Percentiles rank a stretch among this genome's conserved stretches.
Conservation (phyloP, 495 filamentous ascomycete genomes). For the Chaetomium tenue region DNA sequence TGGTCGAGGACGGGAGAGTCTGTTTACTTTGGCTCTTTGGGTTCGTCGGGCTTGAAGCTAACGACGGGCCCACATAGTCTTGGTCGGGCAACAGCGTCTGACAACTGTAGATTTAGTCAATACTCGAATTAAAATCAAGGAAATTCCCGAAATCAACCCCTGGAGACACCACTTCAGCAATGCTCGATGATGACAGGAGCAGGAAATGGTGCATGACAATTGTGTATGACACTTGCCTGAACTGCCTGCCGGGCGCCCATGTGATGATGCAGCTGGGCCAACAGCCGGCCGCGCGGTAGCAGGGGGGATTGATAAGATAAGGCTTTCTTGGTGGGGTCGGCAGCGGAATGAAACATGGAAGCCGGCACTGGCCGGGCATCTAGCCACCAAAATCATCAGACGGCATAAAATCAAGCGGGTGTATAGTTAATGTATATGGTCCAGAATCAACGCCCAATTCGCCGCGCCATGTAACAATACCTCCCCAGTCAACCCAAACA, state of each 20-base stretch:
- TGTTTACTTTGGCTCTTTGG: slow-evolving; percentile 8
- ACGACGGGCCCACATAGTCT: neutral
- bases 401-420: neutral
- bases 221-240: neutral
- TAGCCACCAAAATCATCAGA: too few relatives aligned
- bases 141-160: neutral
- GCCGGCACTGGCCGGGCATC: too few relatives aligned
- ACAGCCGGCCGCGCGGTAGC: slow-evolving; percentile 1
- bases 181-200: neutral
- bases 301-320: slow-evolving; percentile 17
- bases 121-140: neutral
- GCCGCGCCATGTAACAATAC: neutral
- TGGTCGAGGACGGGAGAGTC: neutral
- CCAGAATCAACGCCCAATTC: slow-evolving; percentile 12
- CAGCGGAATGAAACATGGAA: neutral
- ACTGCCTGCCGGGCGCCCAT: slow-evolving; percentile 10
- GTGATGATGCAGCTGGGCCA: slow-evolving; percentile 18
- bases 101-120: neutral
- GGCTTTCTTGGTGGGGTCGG: neutral
- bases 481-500: neutral
- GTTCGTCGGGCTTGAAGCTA: neutral
- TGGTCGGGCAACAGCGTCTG: neutral
- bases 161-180: neutral
- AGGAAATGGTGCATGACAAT: neutral
- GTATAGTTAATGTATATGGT: neutral